Conservation (phyloP, 768 basidiomycete genomes). For the Collybia nuda region DNA sequence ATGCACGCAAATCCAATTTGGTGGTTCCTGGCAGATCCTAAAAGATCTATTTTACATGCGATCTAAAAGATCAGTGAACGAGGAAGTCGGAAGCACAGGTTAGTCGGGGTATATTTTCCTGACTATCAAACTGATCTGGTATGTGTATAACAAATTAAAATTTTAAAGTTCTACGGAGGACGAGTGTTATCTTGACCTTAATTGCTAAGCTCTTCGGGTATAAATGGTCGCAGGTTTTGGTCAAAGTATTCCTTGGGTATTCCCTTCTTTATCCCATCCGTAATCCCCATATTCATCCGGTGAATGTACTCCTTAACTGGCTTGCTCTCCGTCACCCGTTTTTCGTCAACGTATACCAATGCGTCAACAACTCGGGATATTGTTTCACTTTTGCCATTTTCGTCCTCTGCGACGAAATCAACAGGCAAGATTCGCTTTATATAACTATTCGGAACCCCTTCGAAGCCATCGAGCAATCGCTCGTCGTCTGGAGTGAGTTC, state of each 20-base stretch:
- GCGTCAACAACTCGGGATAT: constrained; percentile 16
- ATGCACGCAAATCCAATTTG: too few species aligned
- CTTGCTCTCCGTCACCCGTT: constrained; percentile 26
- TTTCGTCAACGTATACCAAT: constrained; percentile 42
- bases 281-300: constrained; percentile 45
- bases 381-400: constrained; percentile 1
- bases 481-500: constrained; percentile 41
- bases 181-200: background rate
- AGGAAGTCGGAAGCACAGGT: too few species aligned
- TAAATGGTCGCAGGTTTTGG: constrained; percentile 41
- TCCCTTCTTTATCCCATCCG: constrained; percentile 37
- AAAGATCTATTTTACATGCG: too few species aligned
- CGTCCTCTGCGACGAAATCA: constrained; percentile 14
- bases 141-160: too few species aligned
- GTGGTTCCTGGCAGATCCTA: too few species aligned
- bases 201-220: constrained; percentile 22
- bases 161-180: too few species aligned
- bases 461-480: constrained; percentile 39
- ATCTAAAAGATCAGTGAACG: too few species aligned
- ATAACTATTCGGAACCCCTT: constrained; percentile 37
- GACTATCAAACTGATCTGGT: too few species aligned
- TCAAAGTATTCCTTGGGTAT: constrained; percentile 42
- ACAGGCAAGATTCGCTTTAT: constrained; percentile 32
- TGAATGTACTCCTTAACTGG: constrained; percentile 42
- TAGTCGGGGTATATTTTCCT: too few species aligned